Base-by-base conservation (phyloP, 495 filamentous ascomycete species). In the Talaromyces stipitatus region DNA sequence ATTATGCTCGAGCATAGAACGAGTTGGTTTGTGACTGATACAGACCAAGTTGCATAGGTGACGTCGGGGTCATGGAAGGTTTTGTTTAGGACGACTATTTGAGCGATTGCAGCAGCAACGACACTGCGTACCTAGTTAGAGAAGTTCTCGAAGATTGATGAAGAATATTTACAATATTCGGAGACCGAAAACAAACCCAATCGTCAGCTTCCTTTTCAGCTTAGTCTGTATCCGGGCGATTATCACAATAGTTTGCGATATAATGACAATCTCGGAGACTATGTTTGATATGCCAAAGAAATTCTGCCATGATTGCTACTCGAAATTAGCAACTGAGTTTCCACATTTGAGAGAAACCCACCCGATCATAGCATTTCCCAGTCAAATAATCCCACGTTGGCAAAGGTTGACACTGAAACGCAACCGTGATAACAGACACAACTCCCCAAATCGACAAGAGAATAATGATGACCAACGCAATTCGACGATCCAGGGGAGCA, bases 371-470 rank as follows among this genome's bases (percentile, higher is more conserved):
- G 43, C 77, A 78, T 23, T 56, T 65, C 3, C 62, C 54, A 27
- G 63, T 30, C 22, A 72, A 38, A 16, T 72, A 61, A 47, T 69
- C 64, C 77, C 77, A 80, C 2, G 70, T 64, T 1, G 62, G 52
- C 2, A 69, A 67, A 9, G 62, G 24, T n/a, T 63, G 61, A 43
- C 77, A 80, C 54, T 78, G 72, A 26, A 80, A 78, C 8, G 71
- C 68, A 1, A 67, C 61, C 2, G 63, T 67, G 27, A 78, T 56
- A 9, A 76, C 54, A 26, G 67, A 64, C 20, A 65, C 51, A 16
- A 73, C 4, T 10, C 59, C 56, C 77, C 77, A 77, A 4, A 66
- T 9, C 8, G 54, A 50, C 11, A 72, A 62, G n/a, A 66, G 64
- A 24, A 60, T 59, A 47, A 64, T 62, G 3, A 72, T 38, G 10